Evolutionary conservation across 1,284 basidiomycete genomes (phyloP), one percentile per base, ranked within the genome.

Genomic region (Puccinia coronata): DNA sequence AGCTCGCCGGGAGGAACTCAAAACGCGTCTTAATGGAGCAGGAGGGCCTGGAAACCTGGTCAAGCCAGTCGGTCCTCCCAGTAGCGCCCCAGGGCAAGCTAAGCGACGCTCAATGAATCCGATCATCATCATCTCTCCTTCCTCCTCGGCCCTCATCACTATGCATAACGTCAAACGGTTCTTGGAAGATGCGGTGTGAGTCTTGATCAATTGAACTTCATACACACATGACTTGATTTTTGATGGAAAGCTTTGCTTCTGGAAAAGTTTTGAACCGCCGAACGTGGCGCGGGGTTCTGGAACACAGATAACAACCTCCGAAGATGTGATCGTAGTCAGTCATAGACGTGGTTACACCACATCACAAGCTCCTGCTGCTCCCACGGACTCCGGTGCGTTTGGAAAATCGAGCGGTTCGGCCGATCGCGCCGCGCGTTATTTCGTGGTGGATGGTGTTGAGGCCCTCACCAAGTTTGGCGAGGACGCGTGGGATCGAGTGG

Each of bases 111-210:
- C 85, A 2, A 85, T 85, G 77, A 84, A 92, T 86, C 96, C 96
- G 0, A 98, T 99, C 85, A 96, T 98, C 86, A 92, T 98, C 87
- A 95, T 99, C 53, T 96, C 95, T 0, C 97, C 95, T 0, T 95
- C 94, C 0, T 95, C 95, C 0, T 98, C 96, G 0, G 92, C 95
- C 11, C 90, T 99, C 77, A 91, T 99, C 85, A 98, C 94, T 5
- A 97, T 99, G 94, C 92, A 96, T 90, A 99, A 99, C 86, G 94
- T 98, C 82, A 94, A 94, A 86, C 90, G 90, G 65, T 96, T 98
- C 86, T 87, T 99, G 23, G 94, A 98, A 87, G 93, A 98, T 84
- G 91, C 95, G 1, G 88, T 91, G 90, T 95, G 87, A 84, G 91
- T 87, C 9, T 78, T 82, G 16, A 76, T 47, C 47, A 23, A 31